Percentiles rank a stretch among this genome's conserved stretches.
Evolutionary conservation across 129 eudicot genomes (phyloP).

Genomic region (Heracleum sosnowskyi): DNA sequence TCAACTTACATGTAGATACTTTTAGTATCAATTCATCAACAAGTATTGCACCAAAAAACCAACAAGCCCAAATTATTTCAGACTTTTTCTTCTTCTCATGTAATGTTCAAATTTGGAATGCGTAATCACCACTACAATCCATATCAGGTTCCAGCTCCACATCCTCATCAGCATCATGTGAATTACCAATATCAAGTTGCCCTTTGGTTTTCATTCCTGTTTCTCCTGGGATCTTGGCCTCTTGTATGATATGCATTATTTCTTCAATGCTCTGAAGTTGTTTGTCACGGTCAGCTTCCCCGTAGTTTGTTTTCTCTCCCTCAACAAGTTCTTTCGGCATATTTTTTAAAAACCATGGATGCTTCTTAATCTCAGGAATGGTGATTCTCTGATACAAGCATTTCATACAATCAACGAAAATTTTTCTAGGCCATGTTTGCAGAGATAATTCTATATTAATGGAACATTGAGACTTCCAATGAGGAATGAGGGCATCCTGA

Average conservation of each 20-base stretch:
- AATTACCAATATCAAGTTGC: slow-evolving; percentile 28
- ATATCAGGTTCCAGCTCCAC: slow-evolving; percentile 48
- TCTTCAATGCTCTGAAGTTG: slow-evolving; percentile 56
- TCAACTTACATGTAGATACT: no score
- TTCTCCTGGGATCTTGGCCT: slow-evolving; percentile 55
- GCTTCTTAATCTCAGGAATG: slow-evolving; percentile 57
- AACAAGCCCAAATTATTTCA: no score
- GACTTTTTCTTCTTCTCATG: no score
- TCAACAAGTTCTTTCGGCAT: slow-evolving; percentile 52
- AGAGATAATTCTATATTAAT: not conserved
- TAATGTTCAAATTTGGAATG: slow-evolving; percentile 18
- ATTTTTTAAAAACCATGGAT: slow-evolving; percentile 58
- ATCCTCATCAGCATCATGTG: slow-evolving; percentile 45
- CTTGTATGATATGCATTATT: slow-evolving; percentile 55
- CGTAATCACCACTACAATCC: slow-evolving; percentile 45
- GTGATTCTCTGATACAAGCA: slow-evolving; percentile 43
- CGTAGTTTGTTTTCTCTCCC: slow-evolving; percentile 41
- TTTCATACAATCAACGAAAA: slow-evolving; percentile 6
- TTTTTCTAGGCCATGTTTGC: not conserved
- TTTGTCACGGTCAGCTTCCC: slow-evolving; percentile 18
- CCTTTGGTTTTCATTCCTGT: slow-evolving; percentile 14
- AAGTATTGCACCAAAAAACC: no score
- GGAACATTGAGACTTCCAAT: not conserved
- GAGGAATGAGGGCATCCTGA: no score
- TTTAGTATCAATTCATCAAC: no score